phyloP scores from a whole-genome alignment of 2,329 filamentous ascomycete genomes.

The Xylaria sp. region DNA sequence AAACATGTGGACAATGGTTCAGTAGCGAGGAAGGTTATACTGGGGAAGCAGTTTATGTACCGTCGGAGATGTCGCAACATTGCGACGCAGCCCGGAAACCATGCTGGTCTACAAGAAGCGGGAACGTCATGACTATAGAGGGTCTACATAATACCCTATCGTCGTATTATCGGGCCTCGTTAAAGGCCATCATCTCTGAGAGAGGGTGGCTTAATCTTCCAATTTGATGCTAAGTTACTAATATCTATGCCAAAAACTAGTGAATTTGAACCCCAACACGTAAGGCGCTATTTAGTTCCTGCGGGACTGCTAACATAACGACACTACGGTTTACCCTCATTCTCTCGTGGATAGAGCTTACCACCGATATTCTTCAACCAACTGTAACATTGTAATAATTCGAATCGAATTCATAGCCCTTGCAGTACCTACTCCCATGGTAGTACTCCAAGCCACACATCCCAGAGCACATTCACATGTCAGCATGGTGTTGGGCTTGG shows the following conservation, averaged over 20 bases:
- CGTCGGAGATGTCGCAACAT: not conserved
- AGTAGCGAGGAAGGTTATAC: not conserved
- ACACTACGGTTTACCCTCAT: not conserved
- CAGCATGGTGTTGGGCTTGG: too few species aligned
- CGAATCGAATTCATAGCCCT: conserved; percentile 31
- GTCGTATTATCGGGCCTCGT: not conserved
- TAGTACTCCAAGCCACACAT: conserved; percentile 9
- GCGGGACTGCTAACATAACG: not conserved
- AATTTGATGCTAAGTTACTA: not conserved
- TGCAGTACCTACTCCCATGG: not conserved
- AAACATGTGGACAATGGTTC: not conserved
- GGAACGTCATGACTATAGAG: not conserved
- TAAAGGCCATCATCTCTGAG: not conserved
- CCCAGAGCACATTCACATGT: too few species aligned
- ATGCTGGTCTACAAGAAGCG: not conserved
- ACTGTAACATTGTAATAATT: conserved; percentile 31
- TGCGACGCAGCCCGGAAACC: not conserved
- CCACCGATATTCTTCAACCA: conserved; percentile 12
- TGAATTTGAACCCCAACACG: not conserved
- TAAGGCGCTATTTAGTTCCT: not conserved
- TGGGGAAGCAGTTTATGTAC: not conserved
- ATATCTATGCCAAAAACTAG: not conserved
- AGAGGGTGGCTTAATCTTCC: not conserved
- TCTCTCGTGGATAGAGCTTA: not conserved
- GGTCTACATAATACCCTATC: not conserved